Percentiles rank a stretch among this genome's conserved stretches.
These are phyloP conservation scores for Davidsoniella neocaledoniae DNA, from an alignment of 2,329 filamentous ascomycete genomes.

Conservation along the genomic window DNA sequence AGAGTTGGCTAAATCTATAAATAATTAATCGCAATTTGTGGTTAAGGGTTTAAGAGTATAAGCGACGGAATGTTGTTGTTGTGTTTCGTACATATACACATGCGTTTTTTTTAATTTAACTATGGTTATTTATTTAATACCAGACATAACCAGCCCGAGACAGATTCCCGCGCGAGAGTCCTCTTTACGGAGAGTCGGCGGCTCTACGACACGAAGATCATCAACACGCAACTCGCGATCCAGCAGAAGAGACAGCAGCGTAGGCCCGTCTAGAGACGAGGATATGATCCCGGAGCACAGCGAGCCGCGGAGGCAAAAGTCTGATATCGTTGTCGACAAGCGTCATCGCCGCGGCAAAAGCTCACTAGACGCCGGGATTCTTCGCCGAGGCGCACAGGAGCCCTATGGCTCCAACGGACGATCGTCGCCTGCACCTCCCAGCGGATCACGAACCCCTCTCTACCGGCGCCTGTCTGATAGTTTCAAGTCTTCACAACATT, in stretches of 20 bases:
- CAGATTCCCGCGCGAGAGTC: conserved; percentile 52
- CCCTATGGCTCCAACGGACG: background rate
- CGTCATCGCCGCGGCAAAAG: conserved; percentile 9
- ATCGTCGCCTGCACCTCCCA: background rate
- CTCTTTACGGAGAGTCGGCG: conserved; percentile 41
- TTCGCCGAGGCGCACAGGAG: background rate
- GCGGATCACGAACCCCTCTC: background rate
- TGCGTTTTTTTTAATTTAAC: no score
- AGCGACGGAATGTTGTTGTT: no score
- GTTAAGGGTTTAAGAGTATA: no score
- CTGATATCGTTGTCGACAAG: background rate
- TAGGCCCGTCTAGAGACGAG: conserved; percentile 14
- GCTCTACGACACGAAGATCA: conserved; percentile 33
- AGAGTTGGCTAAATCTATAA: no score
- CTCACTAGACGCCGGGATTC: conserved; percentile 7
- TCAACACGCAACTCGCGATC: conserved; percentile 32
- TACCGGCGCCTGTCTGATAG: conserved; percentile 9
- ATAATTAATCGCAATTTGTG: no score
- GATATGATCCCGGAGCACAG: conserved; percentile 28
- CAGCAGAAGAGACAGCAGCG: conserved; percentile 26
- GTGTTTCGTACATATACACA: no score
- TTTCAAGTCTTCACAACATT: conserved; percentile 1
- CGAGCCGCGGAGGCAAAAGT: conserved; percentile 17
- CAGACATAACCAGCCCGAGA: conserved; percentile 24
- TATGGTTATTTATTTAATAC: no score